phyloP scores from a whole-genome alignment of 2,329 filamentous ascomycete species.

The Penicillium sp. region DNA sequence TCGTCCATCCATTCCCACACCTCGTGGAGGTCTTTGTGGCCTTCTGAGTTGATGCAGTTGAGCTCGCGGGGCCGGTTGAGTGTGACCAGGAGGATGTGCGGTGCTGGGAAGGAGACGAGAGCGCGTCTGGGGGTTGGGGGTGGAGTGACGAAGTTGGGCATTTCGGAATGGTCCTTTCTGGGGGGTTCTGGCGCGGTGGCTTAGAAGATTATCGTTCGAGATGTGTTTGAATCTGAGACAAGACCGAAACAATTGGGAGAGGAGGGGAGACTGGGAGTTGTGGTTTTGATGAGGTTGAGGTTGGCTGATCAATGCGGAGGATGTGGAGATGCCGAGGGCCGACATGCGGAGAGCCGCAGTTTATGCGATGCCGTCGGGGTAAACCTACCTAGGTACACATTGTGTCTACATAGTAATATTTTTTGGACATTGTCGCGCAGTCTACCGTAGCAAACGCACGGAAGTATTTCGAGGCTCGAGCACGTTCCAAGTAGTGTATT shows the following conservation, averaged over 20 bases:
- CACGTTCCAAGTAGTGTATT: constrained; percentile 4
- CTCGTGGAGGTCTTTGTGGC: constrained; percentile 42
- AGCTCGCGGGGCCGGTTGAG: constrained; percentile 44
- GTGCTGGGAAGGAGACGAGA: constrained; percentile 43
- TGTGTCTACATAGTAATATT: too few relatives aligned
- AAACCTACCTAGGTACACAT: too few relatives aligned
- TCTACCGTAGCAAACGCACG: too few relatives aligned
- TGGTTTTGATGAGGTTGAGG: not conserved
- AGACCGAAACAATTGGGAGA: too few relatives aligned
- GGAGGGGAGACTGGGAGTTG: too few relatives aligned
- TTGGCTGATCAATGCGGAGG: constrained; percentile 17
- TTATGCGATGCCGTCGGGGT: not conserved
- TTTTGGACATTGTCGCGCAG: too few relatives aligned
- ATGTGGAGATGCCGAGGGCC: constrained; percentile 23
- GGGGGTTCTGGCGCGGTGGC: too few relatives aligned
- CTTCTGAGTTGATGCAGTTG: constrained; percentile 46
- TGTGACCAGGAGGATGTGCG: constrained; percentile 49
- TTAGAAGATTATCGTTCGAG: too few relatives aligned
- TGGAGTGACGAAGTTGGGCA: constrained; percentile 29
- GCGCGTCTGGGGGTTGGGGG: constrained; percentile 34
- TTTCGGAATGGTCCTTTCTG: too few relatives aligned
- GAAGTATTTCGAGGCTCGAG: too few relatives aligned
- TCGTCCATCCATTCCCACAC: constrained; percentile 48
- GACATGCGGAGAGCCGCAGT: constrained; percentile 14
- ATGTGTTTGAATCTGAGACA: too few relatives aligned